Evolutionary conservation across 208 protist species (phyloP), one percentile per base, ranked within the genome.

Genomic region (Trypanosoma lewisi): DNA sequence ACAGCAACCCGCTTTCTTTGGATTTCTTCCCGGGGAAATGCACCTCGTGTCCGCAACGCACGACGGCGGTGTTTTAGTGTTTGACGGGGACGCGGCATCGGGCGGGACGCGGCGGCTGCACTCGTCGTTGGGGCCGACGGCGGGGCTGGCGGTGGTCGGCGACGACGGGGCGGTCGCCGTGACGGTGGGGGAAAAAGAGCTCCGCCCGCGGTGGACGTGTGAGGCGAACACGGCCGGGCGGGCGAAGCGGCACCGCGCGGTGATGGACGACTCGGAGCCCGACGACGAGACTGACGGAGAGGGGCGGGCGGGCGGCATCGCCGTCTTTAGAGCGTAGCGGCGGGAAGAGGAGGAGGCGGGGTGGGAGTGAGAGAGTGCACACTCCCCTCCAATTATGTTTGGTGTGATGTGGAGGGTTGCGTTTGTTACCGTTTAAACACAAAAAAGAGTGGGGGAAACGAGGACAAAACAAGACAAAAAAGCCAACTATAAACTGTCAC

Each of bases 1-100:
- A 36, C 77, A 80, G 27, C 81, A 88, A 39, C 67, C 63, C 0
- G 77, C 73, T n/a, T 62, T 79, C 42, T 89, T 88, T 54, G 66
- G 70, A 4, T 56, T 89, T 48, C 33, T 86, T 14, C 57, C n/a
- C n/a, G 25, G 28, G 42, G 39, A 27, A 21, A 31, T 59, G 33
- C 12, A 49, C 50, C 65, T 92, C 9, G 81, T 87, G 17, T 74
- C 80, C 25, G 68, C 75, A 11, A 81, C 70, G 23, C 70, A 78
- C 6, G 55, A 64, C 16, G 75, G 73, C 28, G 82, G 82, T 19
- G 56, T 85, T 37, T 33, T 84, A 47, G 37, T 86, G 6, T 86
- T 78, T 67, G 47, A 60, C 17, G 36, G 7, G 12, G 36, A 34
- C 33, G 11, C 23, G n/a, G 31, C 14, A 8, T n/a, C 53, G n/a